Base-by-base conservation (phyloP, 2,329 filamentous ascomycete genomes). In the Periconia sp. region DNA sequence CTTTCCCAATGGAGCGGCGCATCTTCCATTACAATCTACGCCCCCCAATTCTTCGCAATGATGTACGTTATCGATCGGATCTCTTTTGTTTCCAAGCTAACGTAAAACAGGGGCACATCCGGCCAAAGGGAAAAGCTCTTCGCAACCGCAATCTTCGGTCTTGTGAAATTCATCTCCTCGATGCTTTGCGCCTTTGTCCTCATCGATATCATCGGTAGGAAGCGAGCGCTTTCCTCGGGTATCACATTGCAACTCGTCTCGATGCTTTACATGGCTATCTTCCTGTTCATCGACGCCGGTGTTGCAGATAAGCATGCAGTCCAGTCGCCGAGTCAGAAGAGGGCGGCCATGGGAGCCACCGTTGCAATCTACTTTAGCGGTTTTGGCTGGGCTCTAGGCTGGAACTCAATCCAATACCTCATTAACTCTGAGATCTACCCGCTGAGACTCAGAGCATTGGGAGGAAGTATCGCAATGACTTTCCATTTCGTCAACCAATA, bases 401-500 rank as follows among this genome's bases (percentile, higher is more conserved):
- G 84, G 86, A 89, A 89, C 71, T 82, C 78, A 1, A 87, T 89
- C 77, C 87, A 90, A 69, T 92, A 91, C 63, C 78, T 92, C 4
- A 79, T 92, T 42, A 89, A 87, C 11, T 85, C 86, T 1, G 88
- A 92, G 63, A 78, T 92, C 48, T 92, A 89, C 73, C 87, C 88
- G 1, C 77, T 91, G 8, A 80, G 87, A 3, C 83, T 92, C 36
- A 82, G 88, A 41, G 86, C 87, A 4, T 70, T 90, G 8, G 82
- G 84, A 15, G 87, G 85, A 0, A 87, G 83, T 0, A 77, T 87
- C 61, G 83, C 85, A 33, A 91, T 91, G 88, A 87, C 83, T 0
- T 79, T 90, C 46, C 87, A 92, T 68, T 91, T 91, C 61, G 84
- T 80, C 46, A 89, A 89, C 68, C 86, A 90, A 68, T 91, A 89